Percentiles rank a stretch among this genome's conserved stretches.
Conservation (phyloP, 1,284 basidiomycete species). For the Trametes pubescens region DNA sequence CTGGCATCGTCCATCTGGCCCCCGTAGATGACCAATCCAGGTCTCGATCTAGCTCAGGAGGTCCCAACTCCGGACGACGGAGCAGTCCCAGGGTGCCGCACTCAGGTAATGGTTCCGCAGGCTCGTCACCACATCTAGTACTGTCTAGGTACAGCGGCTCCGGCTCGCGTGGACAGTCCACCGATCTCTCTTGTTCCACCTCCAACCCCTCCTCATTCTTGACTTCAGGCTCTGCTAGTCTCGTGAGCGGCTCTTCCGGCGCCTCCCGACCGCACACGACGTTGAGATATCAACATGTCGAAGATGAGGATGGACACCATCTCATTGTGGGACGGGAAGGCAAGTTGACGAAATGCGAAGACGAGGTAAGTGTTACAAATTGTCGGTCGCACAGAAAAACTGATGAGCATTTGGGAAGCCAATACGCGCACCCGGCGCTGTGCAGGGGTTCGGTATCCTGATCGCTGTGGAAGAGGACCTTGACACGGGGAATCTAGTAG, state of each 20-base stretch:
- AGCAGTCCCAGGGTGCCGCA: constrained; percentile 21
- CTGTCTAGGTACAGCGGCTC: constrained; percentile 10
- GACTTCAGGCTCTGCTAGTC: constrained; percentile 15
- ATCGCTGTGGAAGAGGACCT: constrained; percentile 77
- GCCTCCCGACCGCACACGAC: constrained; percentile 51
- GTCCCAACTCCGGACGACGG: constrained; percentile 32
- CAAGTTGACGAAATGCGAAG: constrained; percentile 75
- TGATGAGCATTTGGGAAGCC: constrained; percentile 54
- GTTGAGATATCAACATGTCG: constrained; percentile 72
- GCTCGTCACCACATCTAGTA: constrained; percentile 1
- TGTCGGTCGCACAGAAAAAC: background rate
- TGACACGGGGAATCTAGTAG: constrained; percentile 64
- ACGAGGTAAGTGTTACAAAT: constrained; percentile 61
- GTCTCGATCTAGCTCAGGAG: constrained; percentile 27
- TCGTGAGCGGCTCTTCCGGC: constrained; percentile 26
- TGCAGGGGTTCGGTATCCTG: constrained; percentile 88
- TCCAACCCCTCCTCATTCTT: constrained; percentile 21
- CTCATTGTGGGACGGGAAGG: constrained; percentile 81
- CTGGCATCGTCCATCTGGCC: constrained; percentile 60
- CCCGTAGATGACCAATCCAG: constrained; percentile 40
- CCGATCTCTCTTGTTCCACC: constrained; percentile 27
- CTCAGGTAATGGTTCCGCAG: constrained; percentile 18
- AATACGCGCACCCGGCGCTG: constrained; percentile 85
- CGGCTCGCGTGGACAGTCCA: constrained; percentile 26
- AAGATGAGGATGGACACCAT: constrained; percentile 78